Conservation (phyloP, 176 grass and related monocot species). For the Aechmea fasciata region DNA sequence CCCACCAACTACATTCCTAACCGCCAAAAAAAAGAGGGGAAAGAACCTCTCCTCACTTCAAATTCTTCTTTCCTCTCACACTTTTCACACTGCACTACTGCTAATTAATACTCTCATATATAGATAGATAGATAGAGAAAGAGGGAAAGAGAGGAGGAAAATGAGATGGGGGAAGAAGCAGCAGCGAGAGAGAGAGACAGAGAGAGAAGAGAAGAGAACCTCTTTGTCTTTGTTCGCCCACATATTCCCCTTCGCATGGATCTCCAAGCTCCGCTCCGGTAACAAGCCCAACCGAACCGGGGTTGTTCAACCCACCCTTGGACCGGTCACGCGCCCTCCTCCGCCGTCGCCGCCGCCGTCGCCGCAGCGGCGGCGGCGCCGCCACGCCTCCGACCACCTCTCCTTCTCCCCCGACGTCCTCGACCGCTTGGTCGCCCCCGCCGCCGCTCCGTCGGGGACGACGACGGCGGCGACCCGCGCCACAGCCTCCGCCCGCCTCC, state of each 20-base stretch:
- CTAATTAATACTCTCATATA: no score
- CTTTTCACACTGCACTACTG: no score
- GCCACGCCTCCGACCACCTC: not conserved
- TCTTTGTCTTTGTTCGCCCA: constrained; percentile 39
- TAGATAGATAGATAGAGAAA: no score
- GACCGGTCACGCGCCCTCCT: no score
- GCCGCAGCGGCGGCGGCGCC: not conserved
- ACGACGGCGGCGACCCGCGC: constrained; percentile 7
- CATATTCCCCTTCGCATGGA: constrained; percentile 39
- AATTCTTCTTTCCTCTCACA: constrained; percentile 2
- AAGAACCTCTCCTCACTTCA: constrained; percentile 4
- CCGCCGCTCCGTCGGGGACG: constrained; percentile 37
- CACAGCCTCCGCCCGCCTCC: constrained; percentile 3
- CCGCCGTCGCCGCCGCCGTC: not conserved
- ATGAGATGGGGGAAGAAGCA: constrained; percentile 70
- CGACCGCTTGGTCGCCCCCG: constrained; percentile 5
- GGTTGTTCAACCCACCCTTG: no score
- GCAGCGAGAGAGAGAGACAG: not conserved
- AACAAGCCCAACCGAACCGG: constrained; percentile 2
- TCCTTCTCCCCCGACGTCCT: constrained; percentile 2
- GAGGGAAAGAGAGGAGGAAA: not conserved
- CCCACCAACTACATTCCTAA: constrained; percentile 5
- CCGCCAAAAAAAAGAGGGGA: constrained; percentile 12
- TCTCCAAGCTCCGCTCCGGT: constrained; percentile 44
- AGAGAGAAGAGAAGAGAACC: constrained; percentile 26